Percentiles rank a stretch among this genome's conserved stretches.
Conservation (phyloP, 768 basidiomycete genomes). For the Candolleomyces efflorescens region DNA sequence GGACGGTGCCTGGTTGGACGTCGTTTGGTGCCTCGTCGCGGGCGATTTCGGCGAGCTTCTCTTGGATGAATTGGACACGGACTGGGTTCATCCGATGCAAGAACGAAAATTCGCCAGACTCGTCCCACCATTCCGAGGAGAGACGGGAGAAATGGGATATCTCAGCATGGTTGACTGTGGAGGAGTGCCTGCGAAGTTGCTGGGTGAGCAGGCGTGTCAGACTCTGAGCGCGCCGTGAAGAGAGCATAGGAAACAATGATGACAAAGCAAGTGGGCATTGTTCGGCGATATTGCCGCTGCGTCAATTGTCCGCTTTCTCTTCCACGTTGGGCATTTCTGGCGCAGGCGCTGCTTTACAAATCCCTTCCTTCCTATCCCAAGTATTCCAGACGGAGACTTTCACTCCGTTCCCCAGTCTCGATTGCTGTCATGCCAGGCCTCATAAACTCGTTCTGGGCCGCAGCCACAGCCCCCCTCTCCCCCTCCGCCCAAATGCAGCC, state of each 20-base stretch:
- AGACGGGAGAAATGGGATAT: constrained; percentile 87
- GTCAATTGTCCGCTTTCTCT: too few relatives aligned
- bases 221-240: neutral
- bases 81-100: constrained; percentile 96
- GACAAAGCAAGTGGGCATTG: neutral
- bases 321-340: too few relatives aligned
- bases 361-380: too few relatives aligned
- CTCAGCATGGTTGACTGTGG: constrained; percentile 69
- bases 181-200: neutral
- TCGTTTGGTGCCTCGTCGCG: constrained; percentile 40
- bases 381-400: too few relatives aligned
- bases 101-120: constrained; percentile 82
- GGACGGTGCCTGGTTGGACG: constrained; percentile 30
- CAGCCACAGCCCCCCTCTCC: constrained; percentile 4
- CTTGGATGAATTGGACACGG: constrained; percentile 75
- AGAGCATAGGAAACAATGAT: neutral
- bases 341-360: too few relatives aligned
- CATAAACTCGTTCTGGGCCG: constrained; percentile 4
- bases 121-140: constrained; percentile 95
- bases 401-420: constrained; percentile 1
- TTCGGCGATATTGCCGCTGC: too few relatives aligned
- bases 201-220: neutral
- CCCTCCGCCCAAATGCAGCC: constrained; percentile 10
- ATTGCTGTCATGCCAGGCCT: constrained; percentile 3
- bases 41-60: constrained; percentile 65